Evolutionary conservation across 2,329 filamentous ascomycete species (phyloP).

Genomic region (Penicillium glabrum): DNA sequence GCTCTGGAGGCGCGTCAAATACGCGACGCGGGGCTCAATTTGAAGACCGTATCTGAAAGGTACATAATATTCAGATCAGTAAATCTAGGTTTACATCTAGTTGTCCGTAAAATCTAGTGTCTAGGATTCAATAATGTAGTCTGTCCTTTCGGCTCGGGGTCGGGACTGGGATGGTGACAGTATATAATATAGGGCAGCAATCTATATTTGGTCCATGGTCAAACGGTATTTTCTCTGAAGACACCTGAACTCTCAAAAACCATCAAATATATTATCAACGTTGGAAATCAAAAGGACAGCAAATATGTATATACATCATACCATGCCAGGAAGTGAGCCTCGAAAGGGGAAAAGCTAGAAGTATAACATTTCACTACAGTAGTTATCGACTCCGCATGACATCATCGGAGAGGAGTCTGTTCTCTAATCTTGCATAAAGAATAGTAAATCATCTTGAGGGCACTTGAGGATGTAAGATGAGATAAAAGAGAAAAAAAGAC

Average conservation of each 20-base stretch:
- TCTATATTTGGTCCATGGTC: too few species aligned
- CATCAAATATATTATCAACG: too few species aligned
- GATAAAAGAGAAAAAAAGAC: too few species aligned
- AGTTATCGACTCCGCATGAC: slow-evolving; percentile 20
- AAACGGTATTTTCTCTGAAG: too few species aligned
- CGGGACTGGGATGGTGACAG: too few species aligned
- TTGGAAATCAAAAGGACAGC: not conserved
- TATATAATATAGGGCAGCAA: too few species aligned
- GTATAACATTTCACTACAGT: not conserved
- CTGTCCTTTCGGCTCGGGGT: too few species aligned
- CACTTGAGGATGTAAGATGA: not conserved
- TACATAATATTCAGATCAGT: not conserved
- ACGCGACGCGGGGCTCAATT: not conserved
- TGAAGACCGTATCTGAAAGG: not conserved
- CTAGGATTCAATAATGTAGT: too few species aligned
- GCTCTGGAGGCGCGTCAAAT: not conserved
- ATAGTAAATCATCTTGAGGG: not conserved
- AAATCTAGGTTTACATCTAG: too few species aligned
- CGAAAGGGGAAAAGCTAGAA: not conserved
- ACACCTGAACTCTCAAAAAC: too few species aligned
- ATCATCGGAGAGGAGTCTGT: slow-evolving; percentile 15
- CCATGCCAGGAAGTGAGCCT: too few species aligned
- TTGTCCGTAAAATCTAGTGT: too few species aligned
- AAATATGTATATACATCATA: not conserved
- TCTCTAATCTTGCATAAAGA: not conserved